Evolutionary conservation across 1,284 basidiomycete genomes (phyloP), one percentile per base, ranked within the genome.

Genomic region (Ceraceosorus guamensis): DNA sequence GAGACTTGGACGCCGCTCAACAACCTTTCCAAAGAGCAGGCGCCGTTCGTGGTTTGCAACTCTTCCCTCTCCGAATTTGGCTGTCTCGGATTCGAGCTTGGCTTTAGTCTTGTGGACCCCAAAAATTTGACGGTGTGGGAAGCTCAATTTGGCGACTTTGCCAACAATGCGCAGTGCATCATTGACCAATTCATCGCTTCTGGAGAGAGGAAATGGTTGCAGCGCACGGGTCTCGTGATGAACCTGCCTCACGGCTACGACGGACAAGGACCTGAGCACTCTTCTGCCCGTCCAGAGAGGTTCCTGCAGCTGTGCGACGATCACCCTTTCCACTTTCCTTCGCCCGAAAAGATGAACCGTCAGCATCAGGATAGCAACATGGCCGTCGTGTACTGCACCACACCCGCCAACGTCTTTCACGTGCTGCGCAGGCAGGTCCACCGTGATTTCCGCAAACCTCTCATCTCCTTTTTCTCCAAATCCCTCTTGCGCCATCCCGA

Each of bases 301-400:
- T 99, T 97, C 85, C 80, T 99, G 68, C 92, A 97, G 79, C 83
- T 99, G 44, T 95, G 91, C 73, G 95, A 96, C 78, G 95, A 98
- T 74, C 91, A 98, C 77, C 93, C 93, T 8, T 83, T 92, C 77
- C 77, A 87, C 65, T 97, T 86, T 84, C 95, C 95, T 4, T 84
- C 85, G 0, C 82, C 83, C 1, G 85, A 95, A 78, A 92, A 93
- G 82, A 80, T 92, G 65, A 89, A 92, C 76, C 82, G 95, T 55
- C 91, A 95, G 76, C 91, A 96, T 77, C 95, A 98, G 80, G 95
- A 99, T 78, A 93, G 91, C 79, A 99, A 98, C 78, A 92, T 98
- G 91, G 93, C 97, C 79, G 87, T 97, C 65, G 89, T 95, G 43
- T 97, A 97, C 44, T 87, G 89, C 16, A 92, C 92, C 33, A 71